Conservation (phyloP, 116 monocot species). For the Cymodocea nodosa region DNA sequence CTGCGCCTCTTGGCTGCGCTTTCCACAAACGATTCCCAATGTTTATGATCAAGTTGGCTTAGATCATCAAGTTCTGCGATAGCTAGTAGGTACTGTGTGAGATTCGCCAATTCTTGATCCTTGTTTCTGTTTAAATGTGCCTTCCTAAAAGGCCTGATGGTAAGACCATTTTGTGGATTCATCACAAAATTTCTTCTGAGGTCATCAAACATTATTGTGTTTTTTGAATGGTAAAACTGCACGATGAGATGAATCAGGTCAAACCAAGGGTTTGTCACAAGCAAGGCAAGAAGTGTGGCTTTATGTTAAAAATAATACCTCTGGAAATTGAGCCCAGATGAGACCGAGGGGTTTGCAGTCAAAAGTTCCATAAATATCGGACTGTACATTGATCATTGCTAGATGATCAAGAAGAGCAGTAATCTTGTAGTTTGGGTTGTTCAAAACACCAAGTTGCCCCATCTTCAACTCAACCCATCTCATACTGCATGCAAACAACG, state of each 20-base stretch:
- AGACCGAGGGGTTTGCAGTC: constrained; percentile 97
- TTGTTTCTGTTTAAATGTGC: constrained; percentile 65
- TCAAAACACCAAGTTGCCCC: constrained; percentile 87
- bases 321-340: constrained; percentile 85
- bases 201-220: constrained; percentile 96
- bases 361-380: constrained; percentile 64
- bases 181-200: constrained; percentile 94
- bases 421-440: constrained; percentile 82
- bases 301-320: constrained; percentile 25
- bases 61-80: constrained; percentile 82
- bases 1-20: constrained; percentile 45
- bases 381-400: constrained; percentile 95
- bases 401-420: constrained; percentile 87
- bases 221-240: constrained; percentile 72
- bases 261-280: neutral
- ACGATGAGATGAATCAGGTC: constrained; percentile 13
- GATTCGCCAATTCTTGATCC: constrained; percentile 70
- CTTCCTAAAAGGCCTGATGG: constrained; percentile 72
- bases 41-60: constrained; percentile 60
- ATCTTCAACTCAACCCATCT: constrained; percentile 96
- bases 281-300: neutral
- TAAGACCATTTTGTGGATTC: constrained; percentile 97
- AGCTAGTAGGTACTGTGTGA: constrained; percentile 76
- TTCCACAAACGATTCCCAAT: constrained; percentile 68
- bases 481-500: constrained; percentile 47